Evolutionary conservation across 2,329 filamentous ascomycete species (phyloP), one percentile per base, ranked within the genome.

Genomic region (Arachnopeziza araneosa): DNA sequence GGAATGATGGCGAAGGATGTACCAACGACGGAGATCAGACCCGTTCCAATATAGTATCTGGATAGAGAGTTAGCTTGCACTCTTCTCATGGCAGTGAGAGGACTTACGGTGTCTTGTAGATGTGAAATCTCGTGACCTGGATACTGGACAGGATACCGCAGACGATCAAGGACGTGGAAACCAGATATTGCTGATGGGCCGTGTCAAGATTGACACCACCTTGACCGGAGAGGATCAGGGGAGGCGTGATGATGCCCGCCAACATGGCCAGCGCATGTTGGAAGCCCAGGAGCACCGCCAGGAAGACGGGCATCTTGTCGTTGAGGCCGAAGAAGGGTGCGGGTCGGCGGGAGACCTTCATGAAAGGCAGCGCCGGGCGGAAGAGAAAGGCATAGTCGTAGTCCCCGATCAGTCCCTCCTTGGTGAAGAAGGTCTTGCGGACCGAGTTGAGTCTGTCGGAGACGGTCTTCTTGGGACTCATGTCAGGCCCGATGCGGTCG

Each of bases 351-450:
- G 76, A 69, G 72, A 83, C 84, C 70, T 83, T 86, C 80, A 95
- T 86, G 74, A 96, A 96, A 0, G 93, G 93, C 23, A 96, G 75
- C 66, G 90, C 92, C 1, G 85, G 72, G 61, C 65, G 70, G 79
- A 97, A 96, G 50, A 97, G 85, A 70, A 92, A 95, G 21, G 61
- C 69, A 81, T 97, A 97, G 80, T 97, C 89, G 75, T 97, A 97
- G 68, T 86, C 81, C 64, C 93, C 93, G 59, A 97, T 75, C 24
- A 96, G 80, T 14, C 93, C 93, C 79, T 78, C 77, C 72, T 76
- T 81, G 14, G 79, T 81, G 0, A 79, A 81, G 62, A 80, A 78
- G n/a, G 50, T 52, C 50, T 52, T 52, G 9, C 50, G 21, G 50
- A 24, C 50, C 4, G 10, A 17, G n/a, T 52, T 52, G 21, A 52